A percentile compares a stretch with the other conserved stretches of the same genome.
phyloP scores from a whole-genome alignment of 805 yeast genomes.

The Candida ponderosae region DNA sequence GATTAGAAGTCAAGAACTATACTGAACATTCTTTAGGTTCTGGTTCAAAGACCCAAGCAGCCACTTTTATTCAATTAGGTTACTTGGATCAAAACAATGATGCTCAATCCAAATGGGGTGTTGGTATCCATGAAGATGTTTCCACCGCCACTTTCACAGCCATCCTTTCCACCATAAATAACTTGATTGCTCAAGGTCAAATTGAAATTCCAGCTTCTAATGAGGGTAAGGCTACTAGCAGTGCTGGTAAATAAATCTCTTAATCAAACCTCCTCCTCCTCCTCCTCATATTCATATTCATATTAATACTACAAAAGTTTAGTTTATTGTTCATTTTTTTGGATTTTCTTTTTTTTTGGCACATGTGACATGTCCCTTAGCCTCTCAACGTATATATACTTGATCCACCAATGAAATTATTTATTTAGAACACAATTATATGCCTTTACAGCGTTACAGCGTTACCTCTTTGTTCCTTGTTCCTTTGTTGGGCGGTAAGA shows the following conservation, averaged over 20 bases:
- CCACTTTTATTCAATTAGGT: slow-evolving; percentile 58
- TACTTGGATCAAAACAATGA: slow-evolving; percentile 36
- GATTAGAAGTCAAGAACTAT: slow-evolving; percentile 58
- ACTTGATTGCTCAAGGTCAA: slow-evolving; percentile 16
- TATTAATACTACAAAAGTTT: too few species aligned
- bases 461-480: too few species aligned
- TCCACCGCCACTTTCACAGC: slow-evolving; percentile 77
- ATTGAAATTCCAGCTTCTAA: slow-evolving; percentile 5
- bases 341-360: too few species aligned
- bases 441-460: too few species aligned
- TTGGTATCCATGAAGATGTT: slow-evolving; percentile 86
- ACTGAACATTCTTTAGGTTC: slow-evolving; percentile 68
- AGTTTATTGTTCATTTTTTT: too few species aligned
- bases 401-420: too few species aligned
- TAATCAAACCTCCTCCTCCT: neutral
- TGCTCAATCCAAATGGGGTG: slow-evolving; percentile 65
- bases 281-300: too few species aligned
- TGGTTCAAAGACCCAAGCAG: slow-evolving; percentile 67
- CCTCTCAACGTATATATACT: too few species aligned
- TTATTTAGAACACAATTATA: too few species aligned
- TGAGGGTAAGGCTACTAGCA: neutral
- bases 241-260: neutral
- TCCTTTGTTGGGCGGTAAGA: too few species aligned
- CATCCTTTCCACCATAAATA: slow-evolving; percentile 56
- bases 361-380: too few species aligned